Evolutionary conservation across 495 filamentous ascomycete genomes (phyloP).

Genomic region (Hapsidospora chrysogenum): DNA sequence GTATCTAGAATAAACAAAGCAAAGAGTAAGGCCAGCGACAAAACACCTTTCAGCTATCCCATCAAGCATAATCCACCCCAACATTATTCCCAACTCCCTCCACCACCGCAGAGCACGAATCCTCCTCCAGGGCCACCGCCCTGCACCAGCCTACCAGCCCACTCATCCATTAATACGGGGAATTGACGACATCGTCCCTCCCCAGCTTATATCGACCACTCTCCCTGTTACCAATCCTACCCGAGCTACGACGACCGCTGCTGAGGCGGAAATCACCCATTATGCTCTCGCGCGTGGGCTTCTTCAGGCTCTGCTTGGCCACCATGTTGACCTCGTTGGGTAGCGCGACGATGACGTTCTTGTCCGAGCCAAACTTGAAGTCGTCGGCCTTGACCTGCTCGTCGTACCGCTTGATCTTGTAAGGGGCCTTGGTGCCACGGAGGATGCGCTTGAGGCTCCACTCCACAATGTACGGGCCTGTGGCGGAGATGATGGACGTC

Average conservation of each 20-base stretch:
- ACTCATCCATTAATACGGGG: constrained; percentile 68
- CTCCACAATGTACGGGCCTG: constrained; percentile 90
- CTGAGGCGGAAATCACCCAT: constrained; percentile 32
- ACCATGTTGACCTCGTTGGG: constrained; percentile 99
- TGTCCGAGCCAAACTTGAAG: constrained; percentile 91
- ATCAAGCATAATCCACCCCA: too few relatives aligned
- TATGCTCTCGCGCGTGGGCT: constrained; percentile 87
- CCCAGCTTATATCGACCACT: constrained; percentile 42
- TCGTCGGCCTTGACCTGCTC: constrained; percentile 98
- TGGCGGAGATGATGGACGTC: constrained; percentile 91
- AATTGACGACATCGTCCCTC: constrained; percentile 68
- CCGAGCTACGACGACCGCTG: constrained; percentile 27
- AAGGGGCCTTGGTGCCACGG: constrained; percentile 62
- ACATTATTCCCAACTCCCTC: too few relatives aligned
- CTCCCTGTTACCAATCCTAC: constrained; percentile 29
- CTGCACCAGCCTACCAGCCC: too few relatives aligned
- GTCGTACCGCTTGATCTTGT: constrained; percentile 86
- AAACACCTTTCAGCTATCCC: too few relatives aligned
- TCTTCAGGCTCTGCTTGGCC: constrained; percentile 63
- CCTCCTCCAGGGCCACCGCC: too few relatives aligned
- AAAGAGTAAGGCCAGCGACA: too few relatives aligned
- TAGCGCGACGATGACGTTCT: constrained; percentile 92
- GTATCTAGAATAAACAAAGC: too few relatives aligned
- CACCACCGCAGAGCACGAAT: too few relatives aligned
- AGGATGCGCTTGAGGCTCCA: constrained; percentile 89